Evolutionary conservation across 768 basidiomycete genomes (phyloP).

Genomic region (Atractiella rhizophila): DNA sequence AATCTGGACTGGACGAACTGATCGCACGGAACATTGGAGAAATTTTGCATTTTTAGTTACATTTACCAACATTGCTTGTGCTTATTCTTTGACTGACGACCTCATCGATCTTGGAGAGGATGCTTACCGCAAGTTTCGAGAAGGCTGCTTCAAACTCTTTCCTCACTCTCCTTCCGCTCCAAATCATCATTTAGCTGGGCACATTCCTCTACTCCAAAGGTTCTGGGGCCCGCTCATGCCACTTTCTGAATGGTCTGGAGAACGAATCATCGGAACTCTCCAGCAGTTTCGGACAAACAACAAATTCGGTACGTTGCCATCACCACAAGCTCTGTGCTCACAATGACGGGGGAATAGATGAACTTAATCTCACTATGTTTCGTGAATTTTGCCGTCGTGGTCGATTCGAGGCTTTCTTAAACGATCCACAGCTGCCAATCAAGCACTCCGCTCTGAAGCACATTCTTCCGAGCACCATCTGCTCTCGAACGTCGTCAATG

Average conservation of each 20-base stretch:
- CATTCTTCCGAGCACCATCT: no score
- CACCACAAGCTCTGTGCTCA: no score
- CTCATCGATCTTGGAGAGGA: neutral
- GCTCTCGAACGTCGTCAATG: no score
- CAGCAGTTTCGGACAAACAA: conserved; percentile 1
- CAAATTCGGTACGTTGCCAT: neutral
- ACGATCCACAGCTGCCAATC: no score
- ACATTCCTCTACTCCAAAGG: neutral
- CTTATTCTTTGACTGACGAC: neutral
- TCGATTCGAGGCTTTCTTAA: no score
- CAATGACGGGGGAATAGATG: no score
- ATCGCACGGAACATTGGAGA: neutral
- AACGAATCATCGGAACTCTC: neutral
- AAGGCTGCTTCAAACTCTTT: neutral
- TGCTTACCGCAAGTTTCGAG: neutral
- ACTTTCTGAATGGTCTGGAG: conserved; percentile 2
- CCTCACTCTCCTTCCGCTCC: neutral
- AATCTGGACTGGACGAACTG: neutral
- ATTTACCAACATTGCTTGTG: conserved; percentile 2
- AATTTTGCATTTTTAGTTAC: conserved; percentile 1
- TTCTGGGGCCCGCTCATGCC: conserved; percentile 4
- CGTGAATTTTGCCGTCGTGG: no score
- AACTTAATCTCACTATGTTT: no score
- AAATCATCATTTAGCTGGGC: conserved; percentile 3
- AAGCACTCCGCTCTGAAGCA: no score